Base-by-base conservation (phyloP, 2,329 filamentous ascomycete genomes). In the Scytalidium sp. region DNA sequence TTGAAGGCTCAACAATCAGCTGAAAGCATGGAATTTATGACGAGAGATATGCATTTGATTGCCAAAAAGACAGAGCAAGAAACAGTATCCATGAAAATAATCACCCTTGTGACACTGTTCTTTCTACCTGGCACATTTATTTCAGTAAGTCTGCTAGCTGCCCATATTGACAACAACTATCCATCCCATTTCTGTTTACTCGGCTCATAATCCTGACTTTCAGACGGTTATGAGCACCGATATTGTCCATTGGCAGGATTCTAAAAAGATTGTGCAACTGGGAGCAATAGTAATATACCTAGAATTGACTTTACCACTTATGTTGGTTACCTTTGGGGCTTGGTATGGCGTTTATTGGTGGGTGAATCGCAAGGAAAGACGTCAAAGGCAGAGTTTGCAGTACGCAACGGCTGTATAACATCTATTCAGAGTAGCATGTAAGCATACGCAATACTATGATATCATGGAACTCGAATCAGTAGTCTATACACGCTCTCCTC, bases 41-140 rank as follows among this genome's bases (percentile, higher is more conserved):
- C 60, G 1, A 20, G 52, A n/a, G 52, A 59, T 1, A 67, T 65
- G 63, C 57, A 68, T 27, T 49, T 55, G 0, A 60, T 72, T 40
- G 67, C 70, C 1, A 45, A 58, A 21, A 66, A 68, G 50, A 63
- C 70, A 0, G 64, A 67, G 45, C 55, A 65, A 45, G 70, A 73
- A 54, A 71, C 71, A 0, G 64, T 71, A 0, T 69, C 68, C 0
- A 74, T 73, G 71, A 58, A 65, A 17, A 64, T 70, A 13, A 73
- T 73, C 45, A 73, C 70, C 0, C 54, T 68, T 0, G 70, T 73
- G 1, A 72, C 70, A 0, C 49, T 73, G 1, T 69, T 74, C 48
- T 74, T 71, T 47, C 56, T 74, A 1, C 70, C 70, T 2, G 70
- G 65, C 2, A 73, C 70, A 0, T 74, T 72, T 51, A 67, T 73